Evolutionary conservation across 106 monocot species (phyloP), one percentile per base, ranked within the genome.

Genomic region (Acanthochlamys bracteata): DNA sequence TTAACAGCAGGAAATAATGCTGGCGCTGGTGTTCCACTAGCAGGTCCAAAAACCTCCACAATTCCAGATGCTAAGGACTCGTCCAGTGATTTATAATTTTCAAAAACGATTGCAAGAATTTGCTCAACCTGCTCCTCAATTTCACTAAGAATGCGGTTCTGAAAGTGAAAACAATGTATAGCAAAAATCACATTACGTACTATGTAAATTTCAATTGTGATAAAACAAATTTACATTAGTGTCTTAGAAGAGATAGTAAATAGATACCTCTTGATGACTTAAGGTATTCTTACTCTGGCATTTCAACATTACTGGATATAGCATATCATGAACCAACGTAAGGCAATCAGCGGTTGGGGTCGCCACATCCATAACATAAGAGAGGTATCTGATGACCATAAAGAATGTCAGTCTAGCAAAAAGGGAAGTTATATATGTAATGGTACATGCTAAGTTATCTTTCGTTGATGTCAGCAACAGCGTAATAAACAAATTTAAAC

Each of bases 351-450:
- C 90, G 21, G 96, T 88, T 42, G 96, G 96, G 39, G 96, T 98
- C 51, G 96, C 91, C 39, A 98, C 91, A 78, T 98, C 96, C 91
- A 98, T 98, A 61, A 98, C 74, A 79, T 98, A 98, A 61, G 96
- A 83, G 53, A 98, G 86, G 65, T 90, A 96, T 74, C 95, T 96
- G 66, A 59, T 12, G 43, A 80, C 57, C 24, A 66, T 59, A 21
- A 39, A 27, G 15, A 47, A 51, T 14, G 49, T 49, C 2, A 49
- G 49, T 33, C 33, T 33, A 33, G 33, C 33, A 33, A 33, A 33
- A 33, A 6, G 33, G 33, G 33, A 33, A 33, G 33, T 33, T 33
- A 33, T 33, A 33, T 6, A 6, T 6, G 33, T 33, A 33, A 33
- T 33, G 33, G 4, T 6, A 6, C 33, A 33, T 33, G 33, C 33